Evolutionary conservation across 768 basidiomycete genomes (phyloP).

Genomic region (Mycena polygramma): DNA sequence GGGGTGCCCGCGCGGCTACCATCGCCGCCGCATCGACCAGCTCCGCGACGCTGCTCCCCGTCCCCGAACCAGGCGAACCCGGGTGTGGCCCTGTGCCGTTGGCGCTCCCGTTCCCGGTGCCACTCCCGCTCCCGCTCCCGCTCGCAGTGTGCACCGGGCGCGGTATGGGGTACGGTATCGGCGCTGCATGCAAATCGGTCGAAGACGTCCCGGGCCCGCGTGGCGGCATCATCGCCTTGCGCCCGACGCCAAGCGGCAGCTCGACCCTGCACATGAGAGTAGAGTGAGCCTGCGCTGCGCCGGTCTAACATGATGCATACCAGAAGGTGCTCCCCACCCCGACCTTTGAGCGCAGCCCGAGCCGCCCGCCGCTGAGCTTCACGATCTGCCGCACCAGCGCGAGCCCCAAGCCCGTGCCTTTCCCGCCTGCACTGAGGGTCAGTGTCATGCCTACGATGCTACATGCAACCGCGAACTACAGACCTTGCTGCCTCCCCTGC

Average conservation of each 20-base stretch:
- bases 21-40: constrained; percentile 38
- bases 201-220: constrained; percentile 44
- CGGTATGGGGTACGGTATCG: neutral
- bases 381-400: constrained; percentile 73
- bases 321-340: constrained; percentile 80
- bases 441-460: neutral
- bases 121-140: too few species aligned
- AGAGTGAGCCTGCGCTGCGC: neutral
- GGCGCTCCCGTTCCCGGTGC: too few species aligned
- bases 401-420: constrained; percentile 67
- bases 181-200: constrained; percentile 9
- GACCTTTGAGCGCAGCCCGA: constrained; percentile 62
- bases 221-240: constrained; percentile 53
- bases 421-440: constrained; percentile 46
- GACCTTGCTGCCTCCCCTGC: constrained; percentile 57
- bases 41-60: constrained; percentile 32
- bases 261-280: constrained; percentile 23
- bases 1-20: constrained; percentile 29
- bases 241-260: constrained; percentile 59
- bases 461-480: neutral
- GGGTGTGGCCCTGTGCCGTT: constrained; percentile 2
- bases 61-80: constrained; percentile 23
- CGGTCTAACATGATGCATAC: constrained; percentile 56
- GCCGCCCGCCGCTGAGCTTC: constrained; percentile 65
- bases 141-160: too few species aligned